Evolutionary conservation across 306 rosid species (phyloP), one percentile per base, ranked within the genome.

Genomic region (Macrotyloma uniflorum): DNA sequence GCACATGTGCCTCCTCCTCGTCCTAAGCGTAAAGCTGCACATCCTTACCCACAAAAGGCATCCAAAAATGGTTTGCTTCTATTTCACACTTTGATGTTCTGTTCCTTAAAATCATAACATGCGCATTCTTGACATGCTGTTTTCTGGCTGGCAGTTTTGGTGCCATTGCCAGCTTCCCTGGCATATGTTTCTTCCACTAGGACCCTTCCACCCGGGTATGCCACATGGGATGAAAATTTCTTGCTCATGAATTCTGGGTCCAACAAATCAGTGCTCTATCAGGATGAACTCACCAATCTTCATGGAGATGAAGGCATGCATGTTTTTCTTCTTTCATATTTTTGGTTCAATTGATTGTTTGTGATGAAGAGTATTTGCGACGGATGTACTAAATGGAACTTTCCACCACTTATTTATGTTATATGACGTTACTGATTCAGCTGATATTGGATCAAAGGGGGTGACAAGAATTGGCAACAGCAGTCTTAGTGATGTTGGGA

Each of bases 1-100:
- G 94, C 94, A 20, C 98, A 93, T 67, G 98, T 93, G 61, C 98
- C 98, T 85, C 98, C 96, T 64, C 98, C 98, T 2, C 91, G 98
- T 42, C 98, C 96, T 23, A 93, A 93, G 88, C 96, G 93, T 80
- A 93, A 89, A 86, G 96, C 97, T 53, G n/a, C 92, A 53, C 96
- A 90, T 83, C 96, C 97, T 66, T 93, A 93, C 43, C 97, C 96
- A 3, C 97, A 93, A 68, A 93, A 89, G 84, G 97, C 91, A 50
- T 80, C 94, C 8, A 93, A 89, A 87, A 90, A 83, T 79, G 94
- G 96, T 93, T 69, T 62, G 85, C 11, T 18, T 19, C 20, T 65
- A 82, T 76, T 59, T 40, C 51, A 65, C 19, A 72, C 67, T 14
- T 67, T 24, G 23, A 69, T 47, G 72, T 9, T 49, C 23, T 64